phyloP scores from a whole-genome alignment of 495 filamentous ascomycete species.

The Extremus antarcticus region DNA sequence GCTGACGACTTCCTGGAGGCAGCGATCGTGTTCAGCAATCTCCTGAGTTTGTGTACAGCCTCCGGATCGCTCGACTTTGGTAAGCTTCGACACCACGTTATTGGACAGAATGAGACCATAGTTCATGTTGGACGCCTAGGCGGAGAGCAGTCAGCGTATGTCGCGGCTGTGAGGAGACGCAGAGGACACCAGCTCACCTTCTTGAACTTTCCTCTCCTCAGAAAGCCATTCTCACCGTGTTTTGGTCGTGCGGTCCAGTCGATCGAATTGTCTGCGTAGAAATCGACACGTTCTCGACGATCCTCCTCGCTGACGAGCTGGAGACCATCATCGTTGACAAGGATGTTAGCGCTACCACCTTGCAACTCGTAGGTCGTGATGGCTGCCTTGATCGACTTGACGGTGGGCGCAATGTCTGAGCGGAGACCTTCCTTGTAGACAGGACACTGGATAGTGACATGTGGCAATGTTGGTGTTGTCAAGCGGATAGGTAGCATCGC shows the following conservation, averaged over 20 bases:
- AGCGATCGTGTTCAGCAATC: conserved; percentile 20
- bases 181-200: conserved; percentile 31
- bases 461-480: conserved; percentile 41
- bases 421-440: conserved; percentile 64
- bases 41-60: conserved; percentile 27
- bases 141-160: neutral
- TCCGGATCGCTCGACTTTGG: conserved; percentile 19
- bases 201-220: conserved; percentile 59
- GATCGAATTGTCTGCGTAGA: conserved; percentile 36
- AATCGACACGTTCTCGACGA: conserved; percentile 46
- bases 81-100: conserved; percentile 49
- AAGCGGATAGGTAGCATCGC: conserved; percentile 37
- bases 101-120: conserved; percentile 50
- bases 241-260: conserved; percentile 35
- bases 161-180: neutral
- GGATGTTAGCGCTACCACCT: conserved; percentile 41
- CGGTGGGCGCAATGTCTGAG: conserved; percentile 51
- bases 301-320: conserved; percentile 39
- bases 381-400: conserved; percentile 50
- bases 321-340: conserved; percentile 42
- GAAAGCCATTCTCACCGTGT: conserved; percentile 39
- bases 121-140: conserved; percentile 57
- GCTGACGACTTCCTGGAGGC: conserved; percentile 20
- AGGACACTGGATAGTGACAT: conserved; percentile 65
- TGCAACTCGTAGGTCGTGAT: conserved; percentile 57